Percentiles rank a stretch among this genome's conserved stretches.
These are phyloP conservation scores for Trematosphaeria pertusa DNA, from an alignment of 2,329 filamentous ascomycete species.

Conservation along the genomic window DNA sequence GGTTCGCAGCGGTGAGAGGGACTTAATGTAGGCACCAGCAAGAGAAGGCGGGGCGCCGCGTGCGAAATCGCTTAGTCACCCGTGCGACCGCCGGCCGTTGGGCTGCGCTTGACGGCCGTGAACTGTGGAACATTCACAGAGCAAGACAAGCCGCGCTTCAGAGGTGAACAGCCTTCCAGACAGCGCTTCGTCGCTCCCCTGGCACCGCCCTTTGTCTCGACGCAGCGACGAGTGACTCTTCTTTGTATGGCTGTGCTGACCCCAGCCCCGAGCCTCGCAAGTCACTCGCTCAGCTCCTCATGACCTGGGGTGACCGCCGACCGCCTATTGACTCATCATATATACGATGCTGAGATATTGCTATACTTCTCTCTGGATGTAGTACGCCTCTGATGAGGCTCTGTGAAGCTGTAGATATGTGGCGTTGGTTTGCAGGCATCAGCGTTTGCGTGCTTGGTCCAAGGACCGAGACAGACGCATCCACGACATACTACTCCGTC, in stretches of 20 bases:
- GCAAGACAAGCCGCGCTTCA: no score
- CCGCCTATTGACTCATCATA: constrained; percentile 15
- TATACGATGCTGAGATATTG: no score
- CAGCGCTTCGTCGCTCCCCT: background rate
- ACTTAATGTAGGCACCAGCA: constrained; percentile 39
- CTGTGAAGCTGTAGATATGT: background rate
- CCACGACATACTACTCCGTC: background rate
- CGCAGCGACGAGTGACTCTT: constrained; percentile 31
- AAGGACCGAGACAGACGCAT: background rate
- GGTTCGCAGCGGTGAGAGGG: constrained; percentile 43
- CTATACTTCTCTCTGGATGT: no score
- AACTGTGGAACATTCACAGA: background rate
- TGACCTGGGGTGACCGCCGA: constrained; percentile 35
- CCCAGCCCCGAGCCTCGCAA: constrained; percentile 24
- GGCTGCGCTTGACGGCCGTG: constrained; percentile 1
- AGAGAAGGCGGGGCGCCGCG: constrained; percentile 34
- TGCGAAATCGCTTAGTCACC: constrained; percentile 23
- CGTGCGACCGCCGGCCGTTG: no score
- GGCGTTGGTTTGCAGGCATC: constrained; percentile 1
- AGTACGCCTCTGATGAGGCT: no score
- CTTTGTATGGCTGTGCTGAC: constrained; percentile 38
- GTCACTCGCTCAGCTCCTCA: constrained; percentile 39
- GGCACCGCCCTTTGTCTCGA: constrained; percentile 12
- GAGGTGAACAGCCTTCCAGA: background rate
- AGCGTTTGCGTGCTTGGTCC: background rate